Conservation (phyloP, 441 rosid species). For the Adansonia rubrostipa region DNA sequence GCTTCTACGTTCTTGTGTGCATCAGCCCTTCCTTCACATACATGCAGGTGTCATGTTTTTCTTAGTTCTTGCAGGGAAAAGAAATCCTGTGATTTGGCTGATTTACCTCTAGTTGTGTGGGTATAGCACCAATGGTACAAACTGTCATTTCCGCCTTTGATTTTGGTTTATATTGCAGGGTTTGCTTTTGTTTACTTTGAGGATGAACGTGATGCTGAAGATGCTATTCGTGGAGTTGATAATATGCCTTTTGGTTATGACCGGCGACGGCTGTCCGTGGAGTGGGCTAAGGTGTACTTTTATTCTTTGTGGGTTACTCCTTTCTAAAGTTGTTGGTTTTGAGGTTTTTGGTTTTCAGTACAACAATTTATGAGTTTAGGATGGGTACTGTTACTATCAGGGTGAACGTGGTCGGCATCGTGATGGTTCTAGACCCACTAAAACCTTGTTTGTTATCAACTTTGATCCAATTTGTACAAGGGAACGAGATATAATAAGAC, state of each 20-base stretch:
- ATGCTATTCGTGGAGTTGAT: slow-evolving; percentile 75
- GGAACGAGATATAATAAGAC: slow-evolving; percentile 71
- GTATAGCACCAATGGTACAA: slow-evolving; percentile 16
- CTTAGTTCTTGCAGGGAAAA: slow-evolving; percentile 43
- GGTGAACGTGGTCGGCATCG: slow-evolving; percentile 77
- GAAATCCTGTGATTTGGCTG: slow-evolving; percentile 42
- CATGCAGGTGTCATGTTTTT: slow-evolving; percentile 72
- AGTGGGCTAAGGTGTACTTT: slow-evolving; percentile 47
- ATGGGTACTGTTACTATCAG: slow-evolving; percentile 32
- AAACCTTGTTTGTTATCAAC: slow-evolving; percentile 83
- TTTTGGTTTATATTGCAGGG: slow-evolving; percentile 52
- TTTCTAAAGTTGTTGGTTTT: background rate
- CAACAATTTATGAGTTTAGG: background rate
- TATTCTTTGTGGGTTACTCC: background rate
- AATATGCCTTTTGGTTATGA: slow-evolving; percentile 76
- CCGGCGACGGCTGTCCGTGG: slow-evolving; percentile 68
- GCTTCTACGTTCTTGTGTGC: slow-evolving; percentile 75
- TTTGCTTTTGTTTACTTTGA: slow-evolving; percentile 89
- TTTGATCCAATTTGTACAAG: slow-evolving; percentile 74
- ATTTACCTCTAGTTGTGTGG: slow-evolving; percentile 37
- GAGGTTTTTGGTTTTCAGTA: background rate
- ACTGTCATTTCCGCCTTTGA: slow-evolving; percentile 29
- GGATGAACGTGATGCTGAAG: slow-evolving; percentile 86
- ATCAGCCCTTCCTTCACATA: slow-evolving; percentile 71
- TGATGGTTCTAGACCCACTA: slow-evolving; percentile 77